These are phyloP conservation scores for Lactarius hatsudake DNA, from an alignment of 768 basidiomycete genomes.

Conservation along the genomic window DNA sequence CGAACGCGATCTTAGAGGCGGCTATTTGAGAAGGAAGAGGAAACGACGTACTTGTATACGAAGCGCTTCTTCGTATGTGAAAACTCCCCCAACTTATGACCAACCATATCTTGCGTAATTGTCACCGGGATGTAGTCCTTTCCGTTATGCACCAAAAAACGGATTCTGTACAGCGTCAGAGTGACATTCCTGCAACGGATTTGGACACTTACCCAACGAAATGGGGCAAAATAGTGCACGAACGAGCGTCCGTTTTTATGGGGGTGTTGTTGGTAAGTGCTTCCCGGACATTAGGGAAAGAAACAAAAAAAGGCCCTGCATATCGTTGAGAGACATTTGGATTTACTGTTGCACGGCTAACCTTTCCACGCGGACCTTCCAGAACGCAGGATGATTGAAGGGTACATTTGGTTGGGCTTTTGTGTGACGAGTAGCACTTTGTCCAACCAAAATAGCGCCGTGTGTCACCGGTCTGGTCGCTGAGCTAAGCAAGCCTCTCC, in stretches of 20 bases:
- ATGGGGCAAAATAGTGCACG: slow-evolving; percentile 92
- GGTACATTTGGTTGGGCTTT: slow-evolving; percentile 47
- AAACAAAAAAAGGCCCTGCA: slow-evolving; percentile 89
- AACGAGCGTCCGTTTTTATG: slow-evolving; percentile 82
- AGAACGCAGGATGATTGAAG: slow-evolving; percentile 55
- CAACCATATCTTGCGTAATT: slow-evolving; percentile 97
- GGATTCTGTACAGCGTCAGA: slow-evolving; percentile 49
- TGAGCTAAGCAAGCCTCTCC: too few species aligned
- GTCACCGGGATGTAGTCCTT: slow-evolving; percentile 82
- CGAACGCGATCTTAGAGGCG: background rate
- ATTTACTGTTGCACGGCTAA: slow-evolving; percentile 30
- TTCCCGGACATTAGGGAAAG: slow-evolving; percentile 84
- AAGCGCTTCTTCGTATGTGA: slow-evolving; percentile 86
- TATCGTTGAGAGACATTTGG: background rate
- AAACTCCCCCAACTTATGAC: slow-evolving; percentile 97
- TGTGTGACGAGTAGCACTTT: background rate
- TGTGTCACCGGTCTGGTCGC: too few species aligned
- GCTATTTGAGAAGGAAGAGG: background rate
- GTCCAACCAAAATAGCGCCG: too few species aligned
- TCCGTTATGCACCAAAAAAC: slow-evolving; percentile 94
- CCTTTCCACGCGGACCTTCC: slow-evolving; percentile 88
- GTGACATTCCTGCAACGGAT: background rate
- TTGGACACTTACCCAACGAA: slow-evolving; percentile 78
- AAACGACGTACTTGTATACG: slow-evolving; percentile 68
- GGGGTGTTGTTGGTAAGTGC: slow-evolving; percentile 79